These are phyloP conservation scores for Stellera chamaejasme DNA, from an alignment of 345 rosid genomes.

Conservation along the genomic window DNA sequence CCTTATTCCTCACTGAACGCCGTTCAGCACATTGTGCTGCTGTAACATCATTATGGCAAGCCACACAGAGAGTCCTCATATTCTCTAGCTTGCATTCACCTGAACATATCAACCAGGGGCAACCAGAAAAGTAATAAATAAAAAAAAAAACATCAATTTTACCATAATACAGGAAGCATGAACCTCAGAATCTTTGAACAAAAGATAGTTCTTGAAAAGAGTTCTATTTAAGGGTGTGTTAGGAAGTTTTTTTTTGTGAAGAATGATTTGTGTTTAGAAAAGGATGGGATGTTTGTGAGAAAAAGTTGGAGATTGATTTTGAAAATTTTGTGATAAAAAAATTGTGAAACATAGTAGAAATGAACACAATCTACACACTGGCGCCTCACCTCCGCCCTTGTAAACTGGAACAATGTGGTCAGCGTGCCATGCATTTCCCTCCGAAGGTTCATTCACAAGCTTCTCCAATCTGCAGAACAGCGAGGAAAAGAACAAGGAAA, in stretches of 20 bases:
- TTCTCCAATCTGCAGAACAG: slow-evolving; percentile 53
- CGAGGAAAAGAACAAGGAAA: neutral
- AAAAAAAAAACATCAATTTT: slow-evolving; percentile 3
- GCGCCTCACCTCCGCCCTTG: slow-evolving; percentile 72
- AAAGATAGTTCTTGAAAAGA: neutral
- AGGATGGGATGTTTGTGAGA: neutral
- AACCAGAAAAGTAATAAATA: neutral
- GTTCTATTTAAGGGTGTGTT: neutral
- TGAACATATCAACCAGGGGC: slow-evolving; percentile 16
- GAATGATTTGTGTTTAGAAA: neutral
- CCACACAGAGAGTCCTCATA: slow-evolving; percentile 90
- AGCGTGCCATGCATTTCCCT: slow-evolving; percentile 94
- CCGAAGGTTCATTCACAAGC: slow-evolving; percentile 65
- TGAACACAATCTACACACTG: neutral
- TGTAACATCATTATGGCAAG: slow-evolving; percentile 80
- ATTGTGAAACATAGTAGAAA: slow-evolving; percentile 4
- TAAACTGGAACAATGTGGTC: slow-evolving; percentile 91
- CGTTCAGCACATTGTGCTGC: slow-evolving; percentile 65
- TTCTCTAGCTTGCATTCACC: slow-evolving; percentile 92
- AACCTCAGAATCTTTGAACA: neutral
- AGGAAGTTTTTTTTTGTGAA: neutral
- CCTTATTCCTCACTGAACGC: slow-evolving; percentile 35
- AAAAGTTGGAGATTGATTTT: no score
- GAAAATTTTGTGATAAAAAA: no score
- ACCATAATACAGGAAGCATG: neutral